A percentile compares a stretch with the other conserved stretches of the same genome.
Conservation (phyloP, 352 stramenopile species). For the Phytophthora podocarpi region DNA sequence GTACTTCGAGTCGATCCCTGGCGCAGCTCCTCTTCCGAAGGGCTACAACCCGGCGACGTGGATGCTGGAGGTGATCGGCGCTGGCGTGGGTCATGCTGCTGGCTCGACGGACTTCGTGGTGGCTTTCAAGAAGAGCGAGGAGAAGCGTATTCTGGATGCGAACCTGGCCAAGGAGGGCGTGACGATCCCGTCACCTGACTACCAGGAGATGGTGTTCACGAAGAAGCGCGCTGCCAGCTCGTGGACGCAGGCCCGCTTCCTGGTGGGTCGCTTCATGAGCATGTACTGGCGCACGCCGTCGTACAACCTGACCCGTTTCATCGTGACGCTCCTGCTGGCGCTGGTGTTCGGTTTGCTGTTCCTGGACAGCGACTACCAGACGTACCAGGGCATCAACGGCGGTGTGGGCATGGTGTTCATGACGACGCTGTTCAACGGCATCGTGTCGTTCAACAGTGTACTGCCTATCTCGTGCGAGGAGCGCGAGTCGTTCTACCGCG, state of each 20-base stretch:
- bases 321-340: constrained; percentile 31
- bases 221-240: constrained; percentile 42
- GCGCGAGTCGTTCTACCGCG: constrained; percentile 73
- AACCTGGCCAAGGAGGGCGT: constrained; percentile 42
- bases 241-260: constrained; percentile 38
- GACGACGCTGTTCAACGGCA: constrained; percentile 78
- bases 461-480: constrained; percentile 30
- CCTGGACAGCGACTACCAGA: constrained; percentile 37
- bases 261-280: constrained; percentile 49
- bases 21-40: constrained; percentile 30
- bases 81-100: constrained; percentile 32
- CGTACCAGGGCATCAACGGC: constrained; percentile 45
- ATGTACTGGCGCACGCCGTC: constrained; percentile 89
- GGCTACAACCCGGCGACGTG: constrained; percentile 67
- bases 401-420: constrained; percentile 47
- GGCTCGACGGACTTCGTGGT: constrained; percentile 41
- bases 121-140: constrained; percentile 28
- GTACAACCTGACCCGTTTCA: constrained; percentile 86
- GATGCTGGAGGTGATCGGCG: constrained; percentile 46
- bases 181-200: constrained; percentile 32
- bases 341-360: constrained; percentile 72
- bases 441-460: constrained; percentile 48
- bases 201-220: constrained; percentile 38
- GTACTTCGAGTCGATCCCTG: constrained; percentile 39
- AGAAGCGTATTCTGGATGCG: constrained; percentile 28